Base-by-base conservation (phyloP, 2,329 filamentous ascomycete genomes). In the Clonostachys solani region DNA sequence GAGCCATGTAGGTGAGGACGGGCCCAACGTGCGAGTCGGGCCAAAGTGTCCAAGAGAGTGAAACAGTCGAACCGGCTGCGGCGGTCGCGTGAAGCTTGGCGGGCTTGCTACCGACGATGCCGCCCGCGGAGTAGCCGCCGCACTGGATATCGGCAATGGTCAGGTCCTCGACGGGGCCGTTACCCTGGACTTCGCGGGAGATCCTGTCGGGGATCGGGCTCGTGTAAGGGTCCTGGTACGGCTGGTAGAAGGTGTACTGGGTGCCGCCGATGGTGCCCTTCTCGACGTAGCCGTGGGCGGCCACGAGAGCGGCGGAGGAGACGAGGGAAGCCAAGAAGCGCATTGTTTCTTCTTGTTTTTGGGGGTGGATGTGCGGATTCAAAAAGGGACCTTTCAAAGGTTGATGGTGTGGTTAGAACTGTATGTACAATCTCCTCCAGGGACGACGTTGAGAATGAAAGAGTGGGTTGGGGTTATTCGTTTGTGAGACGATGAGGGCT, bases 1-100 rank as follows among this genome's bases (percentile, higher is more conserved):
- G 66, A 5, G 80, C 80, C 77, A 83, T 80, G 56, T 83, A 83
- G 1, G 79, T 83, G 47, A 83, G 65, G 2, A 75, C 60, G 1
- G 79, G 78, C 0, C 80, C 79, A 33, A 76, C 64, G 49, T 80
- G 77, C 6, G 65, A 72, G 8, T 72, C 69, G 1, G 71, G 69
- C 70, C 71, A 74, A 2, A 72, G 55, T 6, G 78, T 83, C 79
- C 80, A 83, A 47, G 65, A 64, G 4, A 83, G 66, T 10, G 69
- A 73, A 35, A 83, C 75, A 0, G 67, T 69, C 3, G 71, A 75
- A 3, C 80, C 80, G 4, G 80, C 78, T 6, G 72, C 67, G 5
- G 68, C 78, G 0, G 71, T 60, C 3, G 77, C 80, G 51, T 79
- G 76, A 0, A 83, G 68, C 5, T 72, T 59, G 3, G 79, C 80